These are phyloP conservation scores for Xanthoconium purpureum DNA, from an alignment of 768 basidiomycete species.

Conservation along the genomic window DNA sequence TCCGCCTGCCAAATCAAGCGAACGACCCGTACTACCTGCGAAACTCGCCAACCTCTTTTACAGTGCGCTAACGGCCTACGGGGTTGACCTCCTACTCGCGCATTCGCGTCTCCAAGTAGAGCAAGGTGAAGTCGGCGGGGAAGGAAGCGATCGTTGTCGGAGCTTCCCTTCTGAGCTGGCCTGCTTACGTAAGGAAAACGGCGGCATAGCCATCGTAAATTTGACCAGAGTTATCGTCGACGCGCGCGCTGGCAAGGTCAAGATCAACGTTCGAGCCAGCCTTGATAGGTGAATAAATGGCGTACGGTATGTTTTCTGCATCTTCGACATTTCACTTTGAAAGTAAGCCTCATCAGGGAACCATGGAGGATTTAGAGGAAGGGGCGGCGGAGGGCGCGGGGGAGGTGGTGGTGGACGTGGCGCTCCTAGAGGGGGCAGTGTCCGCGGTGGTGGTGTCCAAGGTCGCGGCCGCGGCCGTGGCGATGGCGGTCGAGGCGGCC, in stretches of 20 bases:
- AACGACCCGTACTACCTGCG: constrained; percentile 33
- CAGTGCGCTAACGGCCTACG: constrained; percentile 41
- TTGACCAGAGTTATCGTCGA: too few relatives aligned
- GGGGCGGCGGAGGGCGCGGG: constrained; percentile 40
- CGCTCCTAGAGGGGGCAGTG: constrained; percentile 30
- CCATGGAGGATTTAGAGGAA: constrained; percentile 63
- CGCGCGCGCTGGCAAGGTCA: too few relatives aligned
- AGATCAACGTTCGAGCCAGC: constrained; percentile 7
- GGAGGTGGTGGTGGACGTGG: constrained; percentile 38
- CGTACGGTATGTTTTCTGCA: constrained; percentile 30
- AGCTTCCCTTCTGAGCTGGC: constrained; percentile 50
- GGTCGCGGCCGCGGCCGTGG: constrained; percentile 37
- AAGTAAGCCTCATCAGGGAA: constrained; percentile 50
- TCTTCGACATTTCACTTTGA: background rate
- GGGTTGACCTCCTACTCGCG: constrained; percentile 24
- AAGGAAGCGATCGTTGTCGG: background rate
- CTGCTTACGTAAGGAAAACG: too few relatives aligned
- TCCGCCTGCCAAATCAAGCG: too few relatives aligned
- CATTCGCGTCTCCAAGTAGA: background rate
- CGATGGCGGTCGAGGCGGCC: constrained; percentile 46
- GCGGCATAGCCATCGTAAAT: too few relatives aligned
- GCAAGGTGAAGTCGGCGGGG: constrained; percentile 9
- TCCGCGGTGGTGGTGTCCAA: constrained; percentile 29
- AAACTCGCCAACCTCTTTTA: constrained; percentile 64
- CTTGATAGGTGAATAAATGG: constrained; percentile 27